Evolutionary conservation across 176 grass and related monocot species (phyloP).

Genomic region (Musa troglodytarum): DNA sequence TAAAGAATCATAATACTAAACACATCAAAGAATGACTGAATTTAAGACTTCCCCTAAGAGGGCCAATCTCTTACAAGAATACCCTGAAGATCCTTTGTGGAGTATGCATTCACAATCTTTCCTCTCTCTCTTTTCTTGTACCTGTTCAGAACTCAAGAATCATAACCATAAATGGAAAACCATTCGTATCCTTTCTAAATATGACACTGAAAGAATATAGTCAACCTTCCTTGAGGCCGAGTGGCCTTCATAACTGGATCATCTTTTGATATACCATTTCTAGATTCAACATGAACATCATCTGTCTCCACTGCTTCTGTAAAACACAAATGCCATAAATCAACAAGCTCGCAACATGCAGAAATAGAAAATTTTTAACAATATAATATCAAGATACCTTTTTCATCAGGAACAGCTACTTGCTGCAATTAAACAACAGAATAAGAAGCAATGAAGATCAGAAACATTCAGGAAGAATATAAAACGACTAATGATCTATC

Average conservation of each 20-base stretch:
- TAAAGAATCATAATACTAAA: not conserved
- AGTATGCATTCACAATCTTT: constrained; percentile 65
- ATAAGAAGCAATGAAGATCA: not conserved
- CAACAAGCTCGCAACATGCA: not conserved
- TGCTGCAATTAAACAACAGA: constrained; percentile 38
- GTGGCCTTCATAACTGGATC: constrained; percentile 51
- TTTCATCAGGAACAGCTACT: constrained; percentile 41
- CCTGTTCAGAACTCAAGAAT: constrained; percentile 29
- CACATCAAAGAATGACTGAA: not conserved
- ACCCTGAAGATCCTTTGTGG: constrained; percentile 91
- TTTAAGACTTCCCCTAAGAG: constrained; percentile 13
- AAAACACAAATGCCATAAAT: constrained; percentile 14
- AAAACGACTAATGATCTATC: not conserved
- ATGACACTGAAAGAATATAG: constrained; percentile 4
- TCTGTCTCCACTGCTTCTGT: constrained; percentile 35
- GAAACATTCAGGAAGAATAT: constrained; percentile 11
- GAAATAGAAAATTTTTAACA: not conserved
- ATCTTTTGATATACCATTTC: constrained; percentile 37
- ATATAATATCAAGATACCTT: constrained; percentile 33
- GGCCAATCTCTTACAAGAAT: constrained; percentile 55
- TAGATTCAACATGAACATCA: constrained; percentile 39
- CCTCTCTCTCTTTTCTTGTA: constrained; percentile 93
- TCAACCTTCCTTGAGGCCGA: constrained; percentile 80
- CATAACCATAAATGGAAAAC: constrained; percentile 5
- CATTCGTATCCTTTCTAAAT: not conserved